These are phyloP conservation scores for Dioszegia aurantiaca DNA, from an alignment of 768 basidiomycete genomes.

Conservation along the genomic window DNA sequence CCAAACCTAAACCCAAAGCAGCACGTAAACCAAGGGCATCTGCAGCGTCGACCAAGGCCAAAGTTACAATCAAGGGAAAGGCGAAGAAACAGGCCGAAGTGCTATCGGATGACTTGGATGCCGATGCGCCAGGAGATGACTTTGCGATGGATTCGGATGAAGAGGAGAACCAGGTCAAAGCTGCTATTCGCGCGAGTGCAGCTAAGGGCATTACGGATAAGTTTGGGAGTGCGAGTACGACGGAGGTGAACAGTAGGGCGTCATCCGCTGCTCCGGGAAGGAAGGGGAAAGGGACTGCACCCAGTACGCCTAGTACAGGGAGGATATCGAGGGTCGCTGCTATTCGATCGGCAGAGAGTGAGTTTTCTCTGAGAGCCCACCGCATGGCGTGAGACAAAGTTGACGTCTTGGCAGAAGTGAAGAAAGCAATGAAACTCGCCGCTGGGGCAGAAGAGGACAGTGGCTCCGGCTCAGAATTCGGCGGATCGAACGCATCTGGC, in stretches of 20 bases:
- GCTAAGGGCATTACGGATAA: constrained; percentile 3
- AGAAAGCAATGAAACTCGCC: constrained; percentile 3
- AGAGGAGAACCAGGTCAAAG: constrained; percentile 32
- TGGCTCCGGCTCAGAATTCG: constrained; percentile 21
- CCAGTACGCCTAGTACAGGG: constrained; percentile 5
- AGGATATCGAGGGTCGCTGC: constrained; percentile 8
- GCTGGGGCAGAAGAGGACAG: background rate
- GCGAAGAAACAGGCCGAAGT: constrained; percentile 18
- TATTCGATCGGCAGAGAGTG: constrained; percentile 9
- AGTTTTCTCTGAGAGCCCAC: background rate
- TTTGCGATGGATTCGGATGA: constrained; percentile 44
- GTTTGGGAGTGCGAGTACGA: constrained; percentile 11
- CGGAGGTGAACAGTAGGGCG: constrained; percentile 1
- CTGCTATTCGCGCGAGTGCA: constrained; percentile 23
- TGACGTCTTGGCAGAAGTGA: constrained; percentile 6
- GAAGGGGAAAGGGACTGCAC: constrained; percentile 1
- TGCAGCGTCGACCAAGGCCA: background rate
- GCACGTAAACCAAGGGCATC: background rate
- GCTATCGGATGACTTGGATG: constrained; percentile 15
- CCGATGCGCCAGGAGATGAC: constrained; percentile 19
- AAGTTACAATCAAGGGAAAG: background rate
- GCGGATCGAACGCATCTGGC: constrained; percentile 10
- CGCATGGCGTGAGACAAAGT: background rate
- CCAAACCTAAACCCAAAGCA: constrained; percentile 5
- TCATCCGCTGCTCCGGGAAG: background rate